Evolutionary conservation across 768 basidiomycete genomes (phyloP).

Genomic region (Atractiella rhizophila): DNA sequence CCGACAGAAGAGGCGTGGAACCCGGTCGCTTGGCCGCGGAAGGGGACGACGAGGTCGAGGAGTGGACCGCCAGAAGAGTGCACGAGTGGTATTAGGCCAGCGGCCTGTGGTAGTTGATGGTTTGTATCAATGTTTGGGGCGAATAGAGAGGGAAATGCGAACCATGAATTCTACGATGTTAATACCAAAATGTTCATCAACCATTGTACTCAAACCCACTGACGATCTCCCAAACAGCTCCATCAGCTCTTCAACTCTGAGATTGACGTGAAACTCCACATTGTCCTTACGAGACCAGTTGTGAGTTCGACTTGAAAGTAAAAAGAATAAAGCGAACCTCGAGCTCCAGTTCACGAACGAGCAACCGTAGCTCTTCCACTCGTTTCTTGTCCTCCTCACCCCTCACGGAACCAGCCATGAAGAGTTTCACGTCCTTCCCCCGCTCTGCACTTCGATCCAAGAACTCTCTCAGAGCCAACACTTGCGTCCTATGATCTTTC

Average conservation of each 20-base stretch:
- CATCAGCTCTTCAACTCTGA: slow-evolving; percentile 44
- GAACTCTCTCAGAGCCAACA: slow-evolving; percentile 40
- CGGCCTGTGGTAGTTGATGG: slow-evolving; percentile 35
- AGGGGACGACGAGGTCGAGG: slow-evolving; percentile 69
- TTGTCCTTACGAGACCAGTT: slow-evolving; percentile 27
- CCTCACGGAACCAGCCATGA: slow-evolving; percentile 65
- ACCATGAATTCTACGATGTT: slow-evolving; percentile 97
- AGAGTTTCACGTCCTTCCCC: slow-evolving; percentile 29
- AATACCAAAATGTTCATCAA: slow-evolving; percentile 96
- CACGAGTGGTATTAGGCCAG: slow-evolving; percentile 70
- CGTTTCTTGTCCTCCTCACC: slow-evolving; percentile 47
- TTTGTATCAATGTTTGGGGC: not conserved
- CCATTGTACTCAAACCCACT: slow-evolving; percentile 83
- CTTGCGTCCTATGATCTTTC: slow-evolving; percentile 67
- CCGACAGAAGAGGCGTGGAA: slow-evolving; percentile 48
- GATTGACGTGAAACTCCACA: slow-evolving; percentile 60
- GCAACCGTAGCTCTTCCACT: slow-evolving; percentile 33
- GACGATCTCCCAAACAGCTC: slow-evolving; percentile 45
- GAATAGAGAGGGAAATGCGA: slow-evolving; percentile 17
- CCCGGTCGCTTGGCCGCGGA: slow-evolving; percentile 37
- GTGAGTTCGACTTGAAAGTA: not conserved
- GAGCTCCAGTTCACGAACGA: slow-evolving; percentile 40
- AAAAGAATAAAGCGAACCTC: slow-evolving; percentile 27
- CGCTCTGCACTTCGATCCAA: slow-evolving; percentile 38
- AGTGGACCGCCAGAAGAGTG: slow-evolving; percentile 84